Percentiles rank a stretch among this genome's conserved stretches.
Conservation (phyloP, 805 yeast species). For the Candida incommunis region DNA sequence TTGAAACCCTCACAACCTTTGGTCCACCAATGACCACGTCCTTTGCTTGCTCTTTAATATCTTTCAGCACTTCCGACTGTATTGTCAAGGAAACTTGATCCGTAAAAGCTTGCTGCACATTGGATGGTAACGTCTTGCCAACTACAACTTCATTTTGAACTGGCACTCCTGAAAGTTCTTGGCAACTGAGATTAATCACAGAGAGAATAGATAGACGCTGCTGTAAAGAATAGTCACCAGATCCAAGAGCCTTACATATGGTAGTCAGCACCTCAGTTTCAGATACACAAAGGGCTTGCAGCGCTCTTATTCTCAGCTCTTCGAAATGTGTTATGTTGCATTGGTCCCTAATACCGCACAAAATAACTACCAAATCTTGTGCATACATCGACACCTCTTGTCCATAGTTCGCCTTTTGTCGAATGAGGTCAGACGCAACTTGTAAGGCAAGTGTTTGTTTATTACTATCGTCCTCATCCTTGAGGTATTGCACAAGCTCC, state of each 20-base stretch:
- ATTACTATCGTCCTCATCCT: slow-evolving; percentile 31
- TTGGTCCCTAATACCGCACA: slow-evolving; percentile 42
- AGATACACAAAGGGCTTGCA: slow-evolving; percentile 50
- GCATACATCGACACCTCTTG: slow-evolving; percentile 48
- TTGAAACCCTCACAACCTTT: slow-evolving; percentile 18
- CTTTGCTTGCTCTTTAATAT: slow-evolving; percentile 11
- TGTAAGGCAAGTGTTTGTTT: slow-evolving; percentile 36
- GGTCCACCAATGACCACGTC: slow-evolving; percentile 14
- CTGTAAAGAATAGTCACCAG: slow-evolving; percentile 71
- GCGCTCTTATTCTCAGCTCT: slow-evolving; percentile 43
- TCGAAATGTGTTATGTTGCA: slow-evolving; percentile 49
- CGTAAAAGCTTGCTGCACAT: background rate
- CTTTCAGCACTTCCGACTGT: slow-evolving; percentile 13
- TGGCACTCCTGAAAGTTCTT: slow-evolving; percentile 59
- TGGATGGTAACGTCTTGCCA: slow-evolving; percentile 33
- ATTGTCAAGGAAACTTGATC: slow-evolving; percentile 9
- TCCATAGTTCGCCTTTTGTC: slow-evolving; percentile 47
- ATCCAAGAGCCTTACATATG: slow-evolving; percentile 32
- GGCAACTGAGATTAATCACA: slow-evolving; percentile 52
- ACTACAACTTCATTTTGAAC: slow-evolving; percentile 27
- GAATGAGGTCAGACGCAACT: slow-evolving; percentile 42
- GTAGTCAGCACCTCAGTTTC: slow-evolving; percentile 31
- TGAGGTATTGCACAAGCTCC: slow-evolving; percentile 48
- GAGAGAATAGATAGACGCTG: slow-evolving; percentile 60
- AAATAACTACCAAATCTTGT: slow-evolving; percentile 33